Evolutionary conservation across 768 basidiomycete genomes (phyloP), one percentile per base, ranked within the genome.

Genomic region (Psilocybe cyanescens): DNA sequence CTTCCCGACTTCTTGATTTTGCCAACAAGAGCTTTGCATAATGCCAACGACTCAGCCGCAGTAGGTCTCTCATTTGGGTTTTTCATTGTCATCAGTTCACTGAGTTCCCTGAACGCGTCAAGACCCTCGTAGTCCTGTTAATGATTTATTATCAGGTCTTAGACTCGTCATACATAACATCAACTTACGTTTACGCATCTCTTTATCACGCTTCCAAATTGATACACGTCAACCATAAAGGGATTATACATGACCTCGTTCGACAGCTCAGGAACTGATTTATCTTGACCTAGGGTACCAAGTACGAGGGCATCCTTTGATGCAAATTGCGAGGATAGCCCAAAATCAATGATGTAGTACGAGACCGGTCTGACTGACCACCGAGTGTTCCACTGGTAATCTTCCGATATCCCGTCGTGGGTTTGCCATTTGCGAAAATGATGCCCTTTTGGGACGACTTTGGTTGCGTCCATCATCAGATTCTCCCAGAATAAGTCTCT

Each of bases 311-410:
- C 58, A 19, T 60, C 48, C 14, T 60, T 59, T 4, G 37, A 39
- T 0, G 45, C 3, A 17, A 41, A 61, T 8, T 30, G 41, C 8
- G 16, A 2, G 1, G 70, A 70, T 7, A 71, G 33, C 1, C 66
- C 70, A 49, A 73, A 74, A 35, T 75, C 73, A 24, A 74, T 74
- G 55, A 73, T 64, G 37, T 68, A 73, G 45, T 74, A 74, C 41
- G 57, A 50, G 30, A 67, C 65, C 17, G 72, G 71, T 3, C 65
- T 45, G 3, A 70, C 66, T 3, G 64, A 56, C 62, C 72, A 68
- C 3, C 69, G 61, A 2, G 64, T 59, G 1, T 45, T 50, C 64
- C 61, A 68, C 19, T 60, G 9, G 44, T 63, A 58, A 14, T 46
- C 49, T 11, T 33, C 55, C 11, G 16, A 7, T 1, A 35, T 24